phyloP scores from a whole-genome alignment of 148 eudicot genomes.

The Diospyros lotus region DNA sequence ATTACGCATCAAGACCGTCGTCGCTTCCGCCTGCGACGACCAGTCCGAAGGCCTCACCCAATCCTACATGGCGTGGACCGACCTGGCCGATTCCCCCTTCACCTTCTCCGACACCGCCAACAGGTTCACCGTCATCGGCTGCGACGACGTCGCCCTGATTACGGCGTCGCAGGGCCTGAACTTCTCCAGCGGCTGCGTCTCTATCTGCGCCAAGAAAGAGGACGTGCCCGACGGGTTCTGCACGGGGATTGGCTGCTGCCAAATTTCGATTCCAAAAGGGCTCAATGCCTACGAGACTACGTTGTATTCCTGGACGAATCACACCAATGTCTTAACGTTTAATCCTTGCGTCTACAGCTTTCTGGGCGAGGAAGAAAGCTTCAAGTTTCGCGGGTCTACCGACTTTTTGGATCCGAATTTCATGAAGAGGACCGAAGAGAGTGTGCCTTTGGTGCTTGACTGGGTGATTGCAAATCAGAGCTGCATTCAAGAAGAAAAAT shows the following conservation, averaged over 20 bases:
- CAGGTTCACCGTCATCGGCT: constrained; percentile 26
- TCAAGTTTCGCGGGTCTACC: constrained; percentile 24
- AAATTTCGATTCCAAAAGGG: constrained; percentile 36
- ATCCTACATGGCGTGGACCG: background rate
- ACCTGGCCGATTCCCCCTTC: constrained; percentile 19
- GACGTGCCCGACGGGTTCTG: constrained; percentile 35
- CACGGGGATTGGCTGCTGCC: constrained; percentile 51
- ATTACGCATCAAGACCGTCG: constrained; percentile 12
- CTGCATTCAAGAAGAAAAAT: constrained; percentile 18
- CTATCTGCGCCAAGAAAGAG: constrained; percentile 23
- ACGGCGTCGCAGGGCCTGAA: background rate
- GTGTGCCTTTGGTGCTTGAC: constrained; percentile 35
- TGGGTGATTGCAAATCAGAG: constrained; percentile 37
- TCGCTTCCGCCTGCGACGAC: constrained; percentile 24
- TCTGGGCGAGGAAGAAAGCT: constrained; percentile 26
- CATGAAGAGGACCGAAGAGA: constrained; percentile 12
- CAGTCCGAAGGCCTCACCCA: background rate
- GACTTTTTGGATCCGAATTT: constrained; percentile 40
- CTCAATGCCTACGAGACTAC: background rate
- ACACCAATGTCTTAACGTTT: constrained; percentile 17
- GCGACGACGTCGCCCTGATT: constrained; percentile 32
- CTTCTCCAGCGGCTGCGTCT: constrained; percentile 30
- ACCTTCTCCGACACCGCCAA: constrained; percentile 22
- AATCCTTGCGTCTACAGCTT: constrained; percentile 45
- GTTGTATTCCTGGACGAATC: background rate